Evolutionary conservation across 192 early-diverging fungal species (phyloP), one percentile per base, ranked within the genome.

Genomic region (Backusella westeae): DNA sequence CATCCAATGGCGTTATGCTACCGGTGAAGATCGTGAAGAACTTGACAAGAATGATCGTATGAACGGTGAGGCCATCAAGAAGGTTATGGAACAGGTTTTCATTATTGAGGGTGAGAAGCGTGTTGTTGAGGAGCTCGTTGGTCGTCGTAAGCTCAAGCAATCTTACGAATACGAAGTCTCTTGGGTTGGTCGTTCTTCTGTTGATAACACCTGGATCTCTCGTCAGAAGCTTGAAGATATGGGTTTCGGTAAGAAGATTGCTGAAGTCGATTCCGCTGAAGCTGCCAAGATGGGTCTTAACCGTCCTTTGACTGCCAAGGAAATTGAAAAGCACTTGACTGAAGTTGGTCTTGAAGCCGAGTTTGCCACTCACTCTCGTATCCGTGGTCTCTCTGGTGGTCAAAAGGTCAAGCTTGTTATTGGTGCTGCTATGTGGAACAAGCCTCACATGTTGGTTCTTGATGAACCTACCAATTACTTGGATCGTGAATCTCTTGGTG

Each of bases 331-430:
- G 83, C 92, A 94, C 76, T 89, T 94, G 81, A 84, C 83, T 75
- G 91, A 94, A 73, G 87, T 94, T 75, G 93, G 93, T 72, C 84
- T 94, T 34, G 91, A 91, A 76, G 85, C 88, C 72, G 92, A 94
- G 75, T 90, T 94, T 82, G 90, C 91, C 65, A 88, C 89, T 73
- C 85, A 92, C 87, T 88, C 85, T 81, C 83, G 83, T 71, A 93
- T 94, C 77, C 74, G 85, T 67, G 91, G 90, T 72, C 83, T 94
- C 35, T 90, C 90, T 70, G 92, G 91, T 82, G 92, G 92, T 73
- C 93, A 94, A 81, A 94, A 94, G 83, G 94, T 95, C 82, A 94
- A 94, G 84, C 90, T 95, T 44, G 94, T 95, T 39, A 87, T 95
- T 80, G 93, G 88, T 66, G 93, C 91, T 75, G 93, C 94, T 66